Percentiles rank a stretch among this genome's conserved stretches.
These are phyloP conservation scores for Talaromyces trachyspermus DNA, from an alignment of 495 filamentous ascomycete genomes.

Conservation along the genomic window DNA sequence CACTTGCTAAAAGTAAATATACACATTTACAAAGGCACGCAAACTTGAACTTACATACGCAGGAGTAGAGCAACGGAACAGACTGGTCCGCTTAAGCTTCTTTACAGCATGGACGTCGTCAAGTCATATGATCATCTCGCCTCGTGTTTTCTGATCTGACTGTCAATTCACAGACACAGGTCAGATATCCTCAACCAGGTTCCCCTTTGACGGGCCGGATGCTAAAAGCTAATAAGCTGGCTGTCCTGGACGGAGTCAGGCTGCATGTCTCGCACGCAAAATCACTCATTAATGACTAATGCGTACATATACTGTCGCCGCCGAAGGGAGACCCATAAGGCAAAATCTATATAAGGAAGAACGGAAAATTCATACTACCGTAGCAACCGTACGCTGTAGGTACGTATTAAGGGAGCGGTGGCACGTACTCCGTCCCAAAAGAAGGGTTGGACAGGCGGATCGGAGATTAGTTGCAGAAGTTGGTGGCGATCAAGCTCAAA, in stretches of 20 bases:
- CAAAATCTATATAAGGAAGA: no score
- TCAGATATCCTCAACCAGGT: background rate
- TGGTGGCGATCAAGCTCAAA: constrained; percentile 5
- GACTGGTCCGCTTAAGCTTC: background rate
- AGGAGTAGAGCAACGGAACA: background rate
- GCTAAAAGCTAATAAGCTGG: background rate
- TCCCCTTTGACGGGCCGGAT: background rate
- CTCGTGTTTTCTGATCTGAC: background rate
- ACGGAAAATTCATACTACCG: no score
- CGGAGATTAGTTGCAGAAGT: constrained; percentile 1
- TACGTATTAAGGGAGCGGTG: no score
- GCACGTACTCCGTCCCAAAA: no score
- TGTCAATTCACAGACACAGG: no score
- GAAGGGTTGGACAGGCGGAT: constrained; percentile 5
- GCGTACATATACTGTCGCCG: no score
- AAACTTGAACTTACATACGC: no score
- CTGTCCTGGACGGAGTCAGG: no score
- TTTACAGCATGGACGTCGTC: constrained; percentile 1
- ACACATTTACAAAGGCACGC: no score
- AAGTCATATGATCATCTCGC: background rate
- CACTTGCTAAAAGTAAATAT: no score
- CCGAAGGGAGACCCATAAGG: background rate
- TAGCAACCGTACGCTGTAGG: no score
- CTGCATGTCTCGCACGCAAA: constrained; percentile 1
- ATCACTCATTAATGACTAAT: background rate